Percentiles rank a stretch among this genome's conserved stretches.
phyloP scores from a whole-genome alignment of 495 filamentous ascomycete genomes.

The Podospora pseudoanserina region DNA sequence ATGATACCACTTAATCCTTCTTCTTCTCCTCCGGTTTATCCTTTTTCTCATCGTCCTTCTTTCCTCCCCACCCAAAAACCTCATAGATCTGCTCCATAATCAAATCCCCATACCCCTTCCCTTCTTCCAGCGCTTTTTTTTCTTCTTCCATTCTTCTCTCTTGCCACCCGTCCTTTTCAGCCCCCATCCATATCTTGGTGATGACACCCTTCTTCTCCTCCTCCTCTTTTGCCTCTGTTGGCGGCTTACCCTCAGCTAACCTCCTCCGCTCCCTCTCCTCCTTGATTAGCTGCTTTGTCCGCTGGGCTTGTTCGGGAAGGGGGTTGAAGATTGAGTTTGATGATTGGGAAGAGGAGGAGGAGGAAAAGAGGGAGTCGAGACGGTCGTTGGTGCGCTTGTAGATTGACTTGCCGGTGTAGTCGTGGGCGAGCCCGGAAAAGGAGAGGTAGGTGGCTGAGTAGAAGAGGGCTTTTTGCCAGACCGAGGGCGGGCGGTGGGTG shows the following conservation, averaged over 20 bases:
- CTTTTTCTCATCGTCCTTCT: slow-evolving; percentile 23
- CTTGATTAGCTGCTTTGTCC: slow-evolving; percentile 48
- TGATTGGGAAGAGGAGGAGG: neutral
- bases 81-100: slow-evolving; percentile 84
- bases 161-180: slow-evolving; percentile 69
- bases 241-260: slow-evolving; percentile 39
- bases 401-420: slow-evolving; percentile 56
- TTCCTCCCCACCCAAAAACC: slow-evolving; percentile 53
- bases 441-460: slow-evolving; percentile 55
- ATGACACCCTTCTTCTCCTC: slow-evolving; percentile 32
- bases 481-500: neutral
- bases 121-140: slow-evolving; percentile 67
- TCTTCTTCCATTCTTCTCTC: slow-evolving; percentile 66
- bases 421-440: slow-evolving; percentile 58
- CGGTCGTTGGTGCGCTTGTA: slow-evolving; percentile 27
- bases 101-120: slow-evolving; percentile 74
- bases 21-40: slow-evolving; percentile 6
- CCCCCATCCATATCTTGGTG: slow-evolving; percentile 60
- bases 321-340: neutral
- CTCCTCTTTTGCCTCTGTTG: slow-evolving; percentile 30
- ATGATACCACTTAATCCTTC: neutral
- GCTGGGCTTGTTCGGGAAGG: slow-evolving; percentile 55
- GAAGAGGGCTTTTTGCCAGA: slow-evolving; percentile 54
- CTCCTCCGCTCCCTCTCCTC: neutral
- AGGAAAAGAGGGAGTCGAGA: slow-evolving; percentile 16